Percentiles rank a stretch among this genome's conserved stretches.
These are phyloP conservation scores for Trifolium repens DNA, from an alignment of 306 rosid species.

Conservation along the genomic window DNA sequence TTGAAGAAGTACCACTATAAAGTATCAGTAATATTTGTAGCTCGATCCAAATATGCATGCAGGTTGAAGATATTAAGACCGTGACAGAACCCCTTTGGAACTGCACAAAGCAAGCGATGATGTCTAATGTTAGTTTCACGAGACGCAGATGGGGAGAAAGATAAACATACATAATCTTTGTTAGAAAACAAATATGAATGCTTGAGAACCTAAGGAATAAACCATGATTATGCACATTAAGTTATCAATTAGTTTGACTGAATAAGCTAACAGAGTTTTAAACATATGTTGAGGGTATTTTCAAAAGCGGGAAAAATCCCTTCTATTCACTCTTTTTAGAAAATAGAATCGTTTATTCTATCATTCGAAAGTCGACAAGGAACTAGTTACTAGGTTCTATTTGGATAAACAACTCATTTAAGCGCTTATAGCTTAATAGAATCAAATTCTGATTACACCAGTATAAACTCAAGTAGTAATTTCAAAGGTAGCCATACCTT, in stretches of 20 bases:
- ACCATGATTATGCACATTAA: constrained; percentile 10
- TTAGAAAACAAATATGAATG: neutral
- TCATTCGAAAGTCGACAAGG: neutral
- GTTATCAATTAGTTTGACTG: neutral
- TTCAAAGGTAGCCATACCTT: constrained; percentile 58
- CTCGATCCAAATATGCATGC: constrained; percentile 29
- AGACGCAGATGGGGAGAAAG: neutral
- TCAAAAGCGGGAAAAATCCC: neutral
- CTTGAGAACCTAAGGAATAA: neutral
- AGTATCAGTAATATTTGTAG: constrained; percentile 8
- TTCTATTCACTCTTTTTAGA: too few relatives aligned
- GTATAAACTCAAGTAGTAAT: constrained; percentile 2
- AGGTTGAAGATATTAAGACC: constrained; percentile 45
- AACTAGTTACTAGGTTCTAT: neutral
- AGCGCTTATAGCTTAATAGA: neutral
- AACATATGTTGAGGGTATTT: too few relatives aligned
- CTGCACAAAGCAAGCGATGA: constrained; percentile 52
- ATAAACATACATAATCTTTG: neutral
- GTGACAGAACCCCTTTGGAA: constrained; percentile 86
- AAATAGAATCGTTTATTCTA: neutral
- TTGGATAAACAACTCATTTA: neutral
- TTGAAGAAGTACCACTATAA: constrained; percentile 2
- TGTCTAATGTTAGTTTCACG: constrained; percentile 14
- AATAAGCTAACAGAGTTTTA: neutral
- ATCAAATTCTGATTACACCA: neutral